These are phyloP conservation scores for Hypericum androsaemum DNA, from an alignment of 345 rosid species.

Conservation along the genomic window DNA sequence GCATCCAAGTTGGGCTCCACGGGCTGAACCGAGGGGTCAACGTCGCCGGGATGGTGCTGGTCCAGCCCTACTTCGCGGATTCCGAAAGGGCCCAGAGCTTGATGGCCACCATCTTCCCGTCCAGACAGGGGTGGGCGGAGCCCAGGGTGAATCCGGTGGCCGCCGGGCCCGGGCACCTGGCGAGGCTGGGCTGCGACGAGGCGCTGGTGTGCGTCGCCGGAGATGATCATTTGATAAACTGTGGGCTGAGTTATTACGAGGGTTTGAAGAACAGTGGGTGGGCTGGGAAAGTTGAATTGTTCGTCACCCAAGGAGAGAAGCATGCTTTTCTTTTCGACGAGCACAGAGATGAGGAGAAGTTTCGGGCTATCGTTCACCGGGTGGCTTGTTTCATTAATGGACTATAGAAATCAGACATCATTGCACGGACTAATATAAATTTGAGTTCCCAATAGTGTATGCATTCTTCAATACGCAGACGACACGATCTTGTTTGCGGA, in stretches of 20 bases:
- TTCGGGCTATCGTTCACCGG: too few species aligned
- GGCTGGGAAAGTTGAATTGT: too few species aligned
- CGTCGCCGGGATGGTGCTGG: conserved; percentile 24
- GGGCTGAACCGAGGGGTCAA: conserved; percentile 15
- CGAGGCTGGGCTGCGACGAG: conserved; percentile 18
- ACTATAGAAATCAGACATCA: too few species aligned
- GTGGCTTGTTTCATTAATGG: too few species aligned
- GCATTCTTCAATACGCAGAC: too few species aligned
- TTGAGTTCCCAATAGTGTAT: too few species aligned
- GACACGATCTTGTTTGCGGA: too few species aligned
- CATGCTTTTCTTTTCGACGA: too few species aligned
- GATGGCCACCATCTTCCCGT: conserved; percentile 20
- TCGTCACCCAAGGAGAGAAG: too few species aligned
- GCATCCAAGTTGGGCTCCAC: conserved; percentile 16
- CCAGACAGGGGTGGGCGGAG: conserved; percentile 22
- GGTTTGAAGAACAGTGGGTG: conserved; percentile 20
- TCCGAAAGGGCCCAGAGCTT: conserved; percentile 21
- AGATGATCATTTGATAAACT: conserved; percentile 20
- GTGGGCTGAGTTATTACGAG: conserved; percentile 26
- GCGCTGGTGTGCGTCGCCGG: conserved; percentile 38
- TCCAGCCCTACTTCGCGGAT: conserved; percentile 41
- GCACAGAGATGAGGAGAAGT: too few species aligned
- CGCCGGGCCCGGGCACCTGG: conserved; percentile 12
- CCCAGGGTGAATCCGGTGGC: conserved; percentile 30
- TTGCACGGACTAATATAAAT: too few species aligned